Evolutionary conservation across 345 rosid genomes (phyloP).

Genomic region (Salix purpurea): DNA sequence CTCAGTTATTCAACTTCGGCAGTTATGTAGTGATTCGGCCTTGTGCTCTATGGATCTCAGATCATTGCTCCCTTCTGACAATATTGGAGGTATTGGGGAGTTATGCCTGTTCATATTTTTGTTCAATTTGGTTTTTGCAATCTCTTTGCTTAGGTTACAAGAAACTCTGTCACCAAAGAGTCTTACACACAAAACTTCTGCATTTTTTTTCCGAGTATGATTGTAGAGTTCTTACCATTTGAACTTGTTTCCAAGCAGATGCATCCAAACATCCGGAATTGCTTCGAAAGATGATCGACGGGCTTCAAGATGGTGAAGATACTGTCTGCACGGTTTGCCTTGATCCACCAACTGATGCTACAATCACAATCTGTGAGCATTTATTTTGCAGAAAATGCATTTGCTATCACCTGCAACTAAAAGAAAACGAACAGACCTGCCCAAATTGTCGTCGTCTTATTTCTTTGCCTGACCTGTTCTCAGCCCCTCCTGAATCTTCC

Average conservation of each 20-base stretch:
- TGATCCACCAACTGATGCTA: conserved; percentile 52
- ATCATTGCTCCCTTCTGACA: conserved; percentile 45
- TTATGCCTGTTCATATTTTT: neutral
- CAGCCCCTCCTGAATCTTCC: conserved; percentile 55
- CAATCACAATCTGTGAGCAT: conserved; percentile 68
- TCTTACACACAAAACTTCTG: neutral
- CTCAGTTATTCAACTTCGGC: conserved; percentile 75
- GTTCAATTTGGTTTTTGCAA: neutral
- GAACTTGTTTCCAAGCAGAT: conserved; percentile 43
- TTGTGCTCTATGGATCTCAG: conserved; percentile 68
- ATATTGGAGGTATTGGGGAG: conserved; percentile 56
- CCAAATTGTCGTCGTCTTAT: conserved; percentile 74
- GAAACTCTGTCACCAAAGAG: neutral
- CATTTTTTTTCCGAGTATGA: neutral
- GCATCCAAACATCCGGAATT: conserved; percentile 76
- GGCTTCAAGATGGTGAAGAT: conserved; percentile 85
- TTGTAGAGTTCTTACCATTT: conserved; percentile 9
- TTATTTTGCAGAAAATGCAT: conserved; percentile 48
- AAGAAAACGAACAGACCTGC: conserved; percentile 40
- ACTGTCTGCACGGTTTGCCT: conserved; percentile 87
- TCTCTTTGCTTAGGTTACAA: neutral
- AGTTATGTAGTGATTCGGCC: conserved; percentile 63
- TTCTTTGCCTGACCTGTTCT: conserved; percentile 59
- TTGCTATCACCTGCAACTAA: conserved; percentile 28
- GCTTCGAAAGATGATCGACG: conserved; percentile 56